Base-by-base conservation (phyloP, 805 yeast genomes). In the Ogataea sp. region DNA sequence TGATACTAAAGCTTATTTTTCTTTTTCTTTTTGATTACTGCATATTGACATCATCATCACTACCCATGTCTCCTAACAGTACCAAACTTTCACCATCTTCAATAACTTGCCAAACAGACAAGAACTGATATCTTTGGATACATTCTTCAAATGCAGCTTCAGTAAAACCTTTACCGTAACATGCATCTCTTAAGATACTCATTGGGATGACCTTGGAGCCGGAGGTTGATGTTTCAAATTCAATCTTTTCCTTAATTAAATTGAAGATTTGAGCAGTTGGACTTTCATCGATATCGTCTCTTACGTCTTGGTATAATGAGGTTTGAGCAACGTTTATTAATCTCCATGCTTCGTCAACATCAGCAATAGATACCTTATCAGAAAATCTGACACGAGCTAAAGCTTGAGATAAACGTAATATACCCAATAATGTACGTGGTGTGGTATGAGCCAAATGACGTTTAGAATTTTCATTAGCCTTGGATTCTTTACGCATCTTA, bases 291-390 rank as follows among this genome's bases (percentile, higher is more conserved):
- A 68, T 61, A 15, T 55, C 61, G 38, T 65, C 65, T 44, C 64
- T 67, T 35, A 70, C 75, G 32, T 73, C 76, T 33, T 73, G 68
- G 46, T 74, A 73, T 51, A 90, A 70, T 7, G 96, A 83, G 42
- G 83, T 78, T 61, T 89, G 85, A n/a, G 96, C 86, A 13, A 85
- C 95, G 50, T 81, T 81, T 41, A 81, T 69, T 48, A 93, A 71
- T 53, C 98, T 75, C 53, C 93, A 67, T 0, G 98, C 96, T 64
- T 93, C 99, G 54, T 93, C 97, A 31, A 93, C 96, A 61, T 93
- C 97, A 42, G 76, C 84, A 32, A 70, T 64, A 25, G 68, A 70
- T 7, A 93, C 97, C 16, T 55, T 63, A 45, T 81, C 71, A 42
- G 80, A 80, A 57, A 93, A 86, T 55, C 97, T 73, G 42, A 93